Percentiles rank a stretch among this genome's conserved stretches.
These are phyloP conservation scores for Rhizopogon salebrosus DNA, from an alignment of 768 basidiomycete genomes.

Conservation along the genomic window DNA sequence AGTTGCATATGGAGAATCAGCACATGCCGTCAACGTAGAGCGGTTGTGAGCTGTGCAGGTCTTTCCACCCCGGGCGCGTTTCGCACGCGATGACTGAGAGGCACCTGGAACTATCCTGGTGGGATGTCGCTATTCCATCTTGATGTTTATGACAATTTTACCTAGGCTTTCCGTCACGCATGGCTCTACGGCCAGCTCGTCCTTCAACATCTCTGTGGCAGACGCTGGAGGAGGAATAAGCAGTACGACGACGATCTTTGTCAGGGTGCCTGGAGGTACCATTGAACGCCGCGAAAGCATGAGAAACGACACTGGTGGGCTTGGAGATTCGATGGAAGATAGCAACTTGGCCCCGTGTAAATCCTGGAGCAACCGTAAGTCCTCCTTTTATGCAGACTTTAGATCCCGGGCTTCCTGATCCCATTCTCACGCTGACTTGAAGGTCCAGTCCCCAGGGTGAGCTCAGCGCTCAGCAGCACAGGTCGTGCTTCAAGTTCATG, in stretches of 20 bases:
- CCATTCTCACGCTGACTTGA: background rate
- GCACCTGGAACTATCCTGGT: slow-evolving; percentile 51
- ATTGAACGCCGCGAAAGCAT: slow-evolving; percentile 2
- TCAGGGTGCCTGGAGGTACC: slow-evolving; percentile 27
- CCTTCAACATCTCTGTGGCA: too few species aligned
- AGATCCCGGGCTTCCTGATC: background rate
- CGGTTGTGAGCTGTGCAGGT: slow-evolving; percentile 22
- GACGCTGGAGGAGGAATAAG: slow-evolving; percentile 74
- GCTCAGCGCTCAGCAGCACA: too few species aligned
- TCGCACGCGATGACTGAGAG: slow-evolving; percentile 76
- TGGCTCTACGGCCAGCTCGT: too few species aligned
- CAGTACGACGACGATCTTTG: slow-evolving; percentile 39
- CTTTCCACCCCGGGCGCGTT: slow-evolving; percentile 58
- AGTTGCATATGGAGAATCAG: background rate
- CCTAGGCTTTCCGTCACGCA: slow-evolving; percentile 48
- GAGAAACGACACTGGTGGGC: background rate
- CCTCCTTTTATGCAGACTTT: background rate
- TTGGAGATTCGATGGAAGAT: background rate
- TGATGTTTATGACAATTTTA: slow-evolving; percentile 35
- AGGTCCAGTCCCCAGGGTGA: background rate
- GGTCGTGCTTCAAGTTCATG: too few species aligned
- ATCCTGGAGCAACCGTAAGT: background rate
- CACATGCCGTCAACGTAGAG: background rate
- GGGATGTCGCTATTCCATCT: slow-evolving; percentile 31
- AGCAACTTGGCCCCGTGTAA: background rate